Base-by-base conservation (phyloP, 2,329 filamentous ascomycete species). In the Talaromyces marneffei region DNA sequence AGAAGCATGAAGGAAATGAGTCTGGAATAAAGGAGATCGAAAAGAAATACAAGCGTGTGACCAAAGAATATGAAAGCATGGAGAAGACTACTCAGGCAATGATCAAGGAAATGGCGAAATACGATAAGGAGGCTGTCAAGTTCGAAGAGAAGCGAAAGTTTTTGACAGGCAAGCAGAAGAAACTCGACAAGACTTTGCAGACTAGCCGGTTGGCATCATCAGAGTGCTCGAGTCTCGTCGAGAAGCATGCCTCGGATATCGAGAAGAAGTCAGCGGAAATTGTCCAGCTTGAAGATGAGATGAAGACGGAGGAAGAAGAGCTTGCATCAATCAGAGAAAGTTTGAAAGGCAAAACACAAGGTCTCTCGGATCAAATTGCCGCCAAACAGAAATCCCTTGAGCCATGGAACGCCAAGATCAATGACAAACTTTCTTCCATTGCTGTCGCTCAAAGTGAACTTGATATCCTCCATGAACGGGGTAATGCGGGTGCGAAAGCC, bases 131-230 rank as follows among this genome's bases (percentile, higher is more conserved):
- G 71, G 87, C 88, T 23, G 94, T 99, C 76, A 99, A 99, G 72
- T 92, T 96, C 67, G 93, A 97, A 66, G 95, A 99, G 76, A 97
- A 97, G 81, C 88, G 89, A 74, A 99, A 99, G 73, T 97, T 97
- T 75, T 78, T 99, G 66, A 81, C 84, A 2, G 88, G 88, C 70
- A 99, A 99, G 79, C 88, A 90, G 69, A 96, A 94, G 80, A 99
- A 99, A 78, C 83, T 96, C 14, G 91, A 97, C 66, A 97, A 96
- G 78, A 85, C 88, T 0, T 90, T 94, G 64, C 82, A 86, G 59
- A 88, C 87, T 50, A 91, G 90, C 63, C 90, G 90, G 65, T 87
- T 88, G 62, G 86, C 88, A 5, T 84, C 86, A 0, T 83, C 84
- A 0, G 91, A 95, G 68, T 89, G 92, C 3, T 84, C 87, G 39